phyloP scores from a whole-genome alignment of 495 filamentous ascomycete species.

The Penicillium crystallinum region DNA sequence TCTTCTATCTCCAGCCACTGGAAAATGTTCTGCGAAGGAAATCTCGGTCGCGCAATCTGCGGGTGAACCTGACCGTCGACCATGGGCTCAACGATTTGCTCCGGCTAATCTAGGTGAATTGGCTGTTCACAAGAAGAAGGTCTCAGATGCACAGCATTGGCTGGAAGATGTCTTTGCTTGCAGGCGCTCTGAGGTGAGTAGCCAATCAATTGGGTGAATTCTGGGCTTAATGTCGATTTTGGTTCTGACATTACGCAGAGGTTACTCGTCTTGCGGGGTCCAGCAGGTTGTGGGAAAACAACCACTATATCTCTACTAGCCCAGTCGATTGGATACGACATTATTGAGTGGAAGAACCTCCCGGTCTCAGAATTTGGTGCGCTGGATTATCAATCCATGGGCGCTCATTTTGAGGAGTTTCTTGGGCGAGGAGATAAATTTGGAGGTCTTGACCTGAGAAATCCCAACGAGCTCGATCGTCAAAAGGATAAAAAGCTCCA shows the following conservation, averaged over 20 bases:
- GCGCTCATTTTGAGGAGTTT: conserved; percentile 86
- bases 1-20: conserved; percentile 11
- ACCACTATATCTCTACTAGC: conserved; percentile 75
- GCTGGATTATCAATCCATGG: conserved; percentile 58
- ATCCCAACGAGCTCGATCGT: neutral
- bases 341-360: conserved; percentile 91
- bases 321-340: conserved; percentile 60
- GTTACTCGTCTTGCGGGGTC: conserved; percentile 78
- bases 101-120: conserved; percentile 73
- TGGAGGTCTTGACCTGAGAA: conserved; percentile 60
- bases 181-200: conserved; percentile 24
- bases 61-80: conserved; percentile 30
- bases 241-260: conserved; percentile 39
- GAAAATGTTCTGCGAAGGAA: neutral
- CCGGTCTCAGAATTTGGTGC: conserved; percentile 48
- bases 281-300: conserved; percentile 92
- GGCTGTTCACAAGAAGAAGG: conserved; percentile 90
- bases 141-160: conserved; percentile 79
- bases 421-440: conserved; percentile 72
- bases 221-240: neutral
- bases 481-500: conserved; percentile 12
- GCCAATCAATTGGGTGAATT: neutral
- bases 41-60: neutral
- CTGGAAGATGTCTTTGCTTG: conserved; percentile 67
- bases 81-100: conserved; percentile 83